These are phyloP conservation scores for Cercis canadensis DNA, from an alignment of 306 rosid genomes.

Conservation along the genomic window DNA sequence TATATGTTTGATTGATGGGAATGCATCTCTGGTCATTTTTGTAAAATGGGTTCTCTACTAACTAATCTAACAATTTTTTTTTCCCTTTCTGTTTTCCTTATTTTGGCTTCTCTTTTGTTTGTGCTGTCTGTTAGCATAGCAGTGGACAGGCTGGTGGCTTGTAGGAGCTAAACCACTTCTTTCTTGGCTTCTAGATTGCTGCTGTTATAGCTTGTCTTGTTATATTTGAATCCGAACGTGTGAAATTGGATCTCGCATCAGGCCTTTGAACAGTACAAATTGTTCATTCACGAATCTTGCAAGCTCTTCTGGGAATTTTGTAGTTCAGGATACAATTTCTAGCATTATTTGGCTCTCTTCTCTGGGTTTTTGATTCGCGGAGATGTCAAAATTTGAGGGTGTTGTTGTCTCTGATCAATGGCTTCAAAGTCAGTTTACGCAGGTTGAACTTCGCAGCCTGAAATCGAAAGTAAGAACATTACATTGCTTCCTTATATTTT, in stretches of 20 bases:
- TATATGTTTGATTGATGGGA: background rate
- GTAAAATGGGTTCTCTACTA: slow-evolving; percentile 1
- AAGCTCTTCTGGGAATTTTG: slow-evolving; percentile 15
- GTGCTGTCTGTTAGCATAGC: slow-evolving; percentile 46
- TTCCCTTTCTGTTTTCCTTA: slow-evolving; percentile 4
- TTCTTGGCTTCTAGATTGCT: slow-evolving; percentile 19
- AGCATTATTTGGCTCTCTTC: slow-evolving; percentile 12
- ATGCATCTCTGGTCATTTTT: slow-evolving; percentile 18
- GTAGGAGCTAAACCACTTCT: slow-evolving; percentile 37
- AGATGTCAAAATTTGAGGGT: slow-evolving; percentile 84
- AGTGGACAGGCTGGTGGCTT: slow-evolving; percentile 45
- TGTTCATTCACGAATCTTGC: background rate
- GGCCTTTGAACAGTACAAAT: slow-evolving; percentile 26
- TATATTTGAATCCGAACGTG: slow-evolving; percentile 33
- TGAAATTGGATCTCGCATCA: slow-evolving; percentile 35
- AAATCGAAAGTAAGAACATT: slow-evolving; percentile 68
- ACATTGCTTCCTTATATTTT: slow-evolving; percentile 7
- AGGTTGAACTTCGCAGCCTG: slow-evolving; percentile 91
- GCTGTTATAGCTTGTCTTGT: slow-evolving; percentile 27
- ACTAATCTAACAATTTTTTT: slow-evolving; percentile 35
- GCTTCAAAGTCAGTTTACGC: slow-evolving; percentile 96
- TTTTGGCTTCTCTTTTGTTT: slow-evolving; percentile 42
- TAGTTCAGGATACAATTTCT: slow-evolving; percentile 33
- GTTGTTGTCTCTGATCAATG: slow-evolving; percentile 85
- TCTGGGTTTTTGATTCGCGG: slow-evolving; percentile 38